Evolutionary conservation across 495 filamentous ascomycete species (phyloP), one percentile per base, ranked within the genome.

Genomic region (Aspergillus haitiensis): DNA sequence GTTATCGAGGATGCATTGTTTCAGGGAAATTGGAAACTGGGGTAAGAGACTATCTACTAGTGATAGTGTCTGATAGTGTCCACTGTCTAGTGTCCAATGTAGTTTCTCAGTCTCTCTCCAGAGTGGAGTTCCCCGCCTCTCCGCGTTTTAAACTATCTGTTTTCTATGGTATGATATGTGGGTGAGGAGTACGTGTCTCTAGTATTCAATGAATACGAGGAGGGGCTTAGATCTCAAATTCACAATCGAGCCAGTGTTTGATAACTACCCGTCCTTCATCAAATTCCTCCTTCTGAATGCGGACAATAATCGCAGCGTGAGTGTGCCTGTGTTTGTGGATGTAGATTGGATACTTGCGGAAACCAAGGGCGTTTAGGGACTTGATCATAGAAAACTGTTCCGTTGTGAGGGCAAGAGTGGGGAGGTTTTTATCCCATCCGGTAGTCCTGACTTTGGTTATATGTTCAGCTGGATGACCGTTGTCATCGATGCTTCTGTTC

Each of bases 301-400:
- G 81, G 33, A 93, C 84, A 65, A 98, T 88, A 53, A 98, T 96
- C 1, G 93, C 93, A 0, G 93, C 94, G 70, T 98, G 94, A 48
- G 80, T 88, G 67, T 96, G 92, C 34, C 78, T 69, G 44, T 82
- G 81, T 3, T 92, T 86, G 49, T 95, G 91, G 42, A 98, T 97
- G 74, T 89, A 86, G 5, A 96, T 90, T 0, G 85, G 86, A 72
- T 89, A 93, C 72, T 94, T 97, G 16, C 81, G 82, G 75, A 88
- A 92, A 9, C 87, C 86, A 0, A 96, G 77, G 9, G 75, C 69
- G 66, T 97, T 88, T 60, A 98, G 73, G 13, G 85, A 84, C 15
- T 88, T 74, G 49, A 96, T 87, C 76, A 97, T 96, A 18, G 77
- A 75, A 69, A 95, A 93, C 70, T 98, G 94, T 27, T 84, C 84